Evolutionary conservation across 768 basidiomycete genomes (phyloP).

Genomic region (Naganishia antarctica): DNA sequence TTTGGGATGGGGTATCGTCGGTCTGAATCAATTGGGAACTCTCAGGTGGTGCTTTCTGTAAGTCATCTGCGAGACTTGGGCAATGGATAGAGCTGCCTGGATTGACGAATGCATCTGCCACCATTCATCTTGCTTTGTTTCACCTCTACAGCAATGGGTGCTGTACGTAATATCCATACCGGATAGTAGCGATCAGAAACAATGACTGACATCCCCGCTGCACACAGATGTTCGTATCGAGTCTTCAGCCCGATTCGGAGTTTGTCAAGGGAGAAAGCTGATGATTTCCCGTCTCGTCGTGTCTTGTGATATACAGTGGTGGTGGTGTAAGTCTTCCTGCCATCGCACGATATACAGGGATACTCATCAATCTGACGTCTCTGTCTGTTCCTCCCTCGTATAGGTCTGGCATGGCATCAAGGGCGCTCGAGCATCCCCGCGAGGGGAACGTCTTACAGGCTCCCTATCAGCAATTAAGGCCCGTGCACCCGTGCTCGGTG

Average conservation of each 20-base stretch:
- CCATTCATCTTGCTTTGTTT: not conserved
- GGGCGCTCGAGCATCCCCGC: slow-evolving; percentile 25
- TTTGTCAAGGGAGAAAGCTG: not conserved
- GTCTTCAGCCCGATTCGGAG: not conserved
- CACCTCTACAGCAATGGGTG: slow-evolving; percentile 20
- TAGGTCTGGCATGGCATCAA: slow-evolving; percentile 28
- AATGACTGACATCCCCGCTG: not conserved
- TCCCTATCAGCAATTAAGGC: slow-evolving; percentile 96
- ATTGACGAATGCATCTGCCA: not conserved
- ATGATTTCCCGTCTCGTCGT: not conserved
- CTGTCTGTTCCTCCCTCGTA: not conserved
- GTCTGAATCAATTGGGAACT: not conserved
- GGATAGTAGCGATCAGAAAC: no score
- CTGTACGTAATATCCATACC: slow-evolving; percentile 5
- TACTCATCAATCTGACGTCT: not conserved
- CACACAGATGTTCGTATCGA: not conserved
- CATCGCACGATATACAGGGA: not conserved
- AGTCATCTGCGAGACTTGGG: not conserved
- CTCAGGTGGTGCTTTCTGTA: slow-evolving; percentile 25
- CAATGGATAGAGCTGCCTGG: not conserved
- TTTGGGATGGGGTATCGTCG: not conserved
- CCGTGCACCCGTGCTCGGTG: slow-evolving; percentile 93
- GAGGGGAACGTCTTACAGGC: slow-evolving; percentile 92
- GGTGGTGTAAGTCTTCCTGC: slow-evolving; percentile 11
- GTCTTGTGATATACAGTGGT: slow-evolving; percentile 1